Base-by-base conservation (phyloP, 345 rosid genomes). In the Eucalyptus erythrocorys region DNA sequence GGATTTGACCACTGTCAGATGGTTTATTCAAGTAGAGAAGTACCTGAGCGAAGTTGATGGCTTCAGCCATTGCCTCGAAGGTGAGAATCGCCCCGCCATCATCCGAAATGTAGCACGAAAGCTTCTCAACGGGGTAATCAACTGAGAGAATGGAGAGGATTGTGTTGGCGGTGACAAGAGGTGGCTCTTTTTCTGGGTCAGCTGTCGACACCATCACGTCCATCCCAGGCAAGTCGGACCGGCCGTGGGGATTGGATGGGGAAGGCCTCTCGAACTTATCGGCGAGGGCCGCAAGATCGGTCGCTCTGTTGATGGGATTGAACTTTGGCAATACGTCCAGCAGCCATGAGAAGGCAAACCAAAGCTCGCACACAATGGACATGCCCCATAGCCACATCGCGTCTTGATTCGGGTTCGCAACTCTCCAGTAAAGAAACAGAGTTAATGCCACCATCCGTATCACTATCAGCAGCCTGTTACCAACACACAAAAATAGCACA, bases 11-110 rank as follows among this genome's bases (percentile, higher is more conserved):
- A 76, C 45, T 21, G 47, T 6, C 14, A 76, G 26, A 76, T 40
- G 24, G 2, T n/a, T 85, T 53, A 86, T 68, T 15, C n/a, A 76
- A 10, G 11, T 26, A 43, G 94, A 95, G 84, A 76, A 76, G 84
- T 76, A 40, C 84, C 95, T 97, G 97, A 3, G 98, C 97, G 87
- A 97, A 97, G 59, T 92, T 94, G 88, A 97, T 93, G 45, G 99
- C 97, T 92, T 96, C 99, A 48, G 98, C 99, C 99, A 97, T 97
- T 89, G 99, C 99, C 93, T 96, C 99, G 80, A 97, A 97, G 30
- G 95, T 97, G 91, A 97, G 95, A 55, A 95, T 94, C 49, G 99
- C 96, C 19, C 97, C 99, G 49, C 99, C 99, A 26, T 96, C 99
- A 14, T 97, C 99, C 2, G 99, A 97, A 86, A 97, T 96, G 91